Evolutionary conservation across 192 early-diverging fungal species (phyloP), one percentile per base, ranked within the genome.

Genomic region (Physocladia obscura): DNA sequence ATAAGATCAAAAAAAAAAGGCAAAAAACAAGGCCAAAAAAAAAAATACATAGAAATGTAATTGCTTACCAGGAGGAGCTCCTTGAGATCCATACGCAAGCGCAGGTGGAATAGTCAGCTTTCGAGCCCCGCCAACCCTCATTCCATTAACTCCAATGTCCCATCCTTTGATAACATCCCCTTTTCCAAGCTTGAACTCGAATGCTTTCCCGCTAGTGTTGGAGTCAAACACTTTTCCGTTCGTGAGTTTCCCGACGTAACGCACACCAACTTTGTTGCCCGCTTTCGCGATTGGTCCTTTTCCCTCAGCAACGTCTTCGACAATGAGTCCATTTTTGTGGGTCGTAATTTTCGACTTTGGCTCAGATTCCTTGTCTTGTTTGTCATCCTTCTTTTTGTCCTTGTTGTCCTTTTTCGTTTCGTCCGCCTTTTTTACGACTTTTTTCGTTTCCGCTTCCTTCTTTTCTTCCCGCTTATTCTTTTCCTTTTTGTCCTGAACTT

Each of bases 221-320:
- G 89, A 84, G 88, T 98, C 96, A 83, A 98, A 98, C 26, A 95
- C 92, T 78, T 93, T 97, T 73, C 96, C 96, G 82, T 84, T 94
- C 60, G 79, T 83, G 50, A 98, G 83, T 75, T 89, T 91, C 63
- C 96, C 96, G 75, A 98, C 93, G 85, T 98, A 98, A 77, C 94
- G 91, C 80, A 97, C 91, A 57, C 38, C 36, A n/a, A 81, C 81
- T 57, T 76, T 79, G 62, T 85, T 79, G 38, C 89, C 89, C 69
- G 81, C 81, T 79, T 88, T 91, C 74, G 85, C 90, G 6, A 64
- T 75, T 2, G 80, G 60, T 11, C 91, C 91, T 3, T 59, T 65
- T 51, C 91, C 91, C 58, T 80, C 85, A 36, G 77, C 87, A 49
- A 84, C 74, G 71, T 95, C 91, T 75, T 94, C 93, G 30, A 92